phyloP scores from a whole-genome alignment of 164 flowering plant genomes.

The Protea cynaroides region DNA sequence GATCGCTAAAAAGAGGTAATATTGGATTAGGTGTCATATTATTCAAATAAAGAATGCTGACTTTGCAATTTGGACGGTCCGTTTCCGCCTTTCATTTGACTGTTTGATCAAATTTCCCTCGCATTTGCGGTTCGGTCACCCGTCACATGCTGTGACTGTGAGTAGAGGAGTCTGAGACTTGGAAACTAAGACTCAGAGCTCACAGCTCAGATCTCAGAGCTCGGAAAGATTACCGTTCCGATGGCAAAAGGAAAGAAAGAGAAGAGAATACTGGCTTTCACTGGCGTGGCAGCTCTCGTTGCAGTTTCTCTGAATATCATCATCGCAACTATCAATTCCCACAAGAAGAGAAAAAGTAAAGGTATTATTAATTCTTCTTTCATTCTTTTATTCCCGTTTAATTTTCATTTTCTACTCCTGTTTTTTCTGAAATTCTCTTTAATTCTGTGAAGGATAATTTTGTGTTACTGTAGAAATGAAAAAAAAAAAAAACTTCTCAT shows the following conservation, averaged over 20 bases:
- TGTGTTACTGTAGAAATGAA: neutral
- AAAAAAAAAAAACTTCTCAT: no score
- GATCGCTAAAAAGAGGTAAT: no score
- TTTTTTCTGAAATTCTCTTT: neutral
- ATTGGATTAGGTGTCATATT: no score
- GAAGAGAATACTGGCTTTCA: constrained; percentile 41
- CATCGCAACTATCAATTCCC: constrained; percentile 43
- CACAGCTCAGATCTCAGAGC: neutral
- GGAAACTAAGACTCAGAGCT: no score
- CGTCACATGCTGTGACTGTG: no score
- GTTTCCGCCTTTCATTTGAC: neutral
- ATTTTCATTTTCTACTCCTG: no score
- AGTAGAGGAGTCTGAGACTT: no score
- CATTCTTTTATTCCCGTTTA: neutral
- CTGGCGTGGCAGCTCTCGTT: constrained; percentile 73
- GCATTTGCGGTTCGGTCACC: constrained; percentile 21
- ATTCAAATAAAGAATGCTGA: neutral
- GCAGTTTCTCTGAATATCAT: constrained; percentile 61
- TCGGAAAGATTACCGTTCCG: neutral
- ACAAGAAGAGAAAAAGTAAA: constrained; percentile 36
- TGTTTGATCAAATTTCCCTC: constrained; percentile 20
- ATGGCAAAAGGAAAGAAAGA: constrained; percentile 22
- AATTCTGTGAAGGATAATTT: neutral
- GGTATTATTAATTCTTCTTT: constrained; percentile 21
- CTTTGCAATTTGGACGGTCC: neutral